Evolutionary conservation across 768 basidiomycete species (phyloP).

Genomic region (Mycena epipterygia): DNA sequence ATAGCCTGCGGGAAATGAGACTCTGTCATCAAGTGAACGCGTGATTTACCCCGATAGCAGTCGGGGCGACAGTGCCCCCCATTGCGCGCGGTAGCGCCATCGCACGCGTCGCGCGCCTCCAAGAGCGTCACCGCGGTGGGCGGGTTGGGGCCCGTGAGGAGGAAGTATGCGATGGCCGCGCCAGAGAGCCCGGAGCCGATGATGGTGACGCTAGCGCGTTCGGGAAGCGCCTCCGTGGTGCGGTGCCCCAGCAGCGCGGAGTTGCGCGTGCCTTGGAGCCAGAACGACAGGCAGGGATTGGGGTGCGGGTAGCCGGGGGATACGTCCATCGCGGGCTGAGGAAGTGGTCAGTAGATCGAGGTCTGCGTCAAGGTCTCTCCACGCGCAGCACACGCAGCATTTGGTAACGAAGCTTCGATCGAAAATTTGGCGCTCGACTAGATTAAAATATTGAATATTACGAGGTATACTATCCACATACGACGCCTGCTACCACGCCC

Average conservation of each 20-base stretch:
- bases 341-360: too few relatives aligned
- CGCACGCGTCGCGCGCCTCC: conserved; percentile 57
- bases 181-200: conserved; percentile 55
- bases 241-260: conserved; percentile 37
- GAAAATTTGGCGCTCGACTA: too few relatives aligned
- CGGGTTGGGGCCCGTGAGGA: conserved; percentile 38
- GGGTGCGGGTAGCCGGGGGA: conserved; percentile 32
- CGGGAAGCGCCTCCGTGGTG: conserved; percentile 37
- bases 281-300: conserved; percentile 48
- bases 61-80: conserved; percentile 46
- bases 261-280: conserved; percentile 44
- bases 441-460: too few relatives aligned
- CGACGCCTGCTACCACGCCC: conserved; percentile 14
- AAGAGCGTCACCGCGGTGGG: conserved; percentile 50
- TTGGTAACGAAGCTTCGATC: too few relatives aligned
- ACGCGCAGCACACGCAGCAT: too few relatives aligned
- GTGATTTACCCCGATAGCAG: conserved; percentile 33
- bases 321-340: background rate
- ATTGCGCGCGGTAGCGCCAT: conserved; percentile 46
- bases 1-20: conserved; percentile 30
- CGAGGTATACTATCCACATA: background rate
- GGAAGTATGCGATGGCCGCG: conserved; percentile 45
- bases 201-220: conserved; percentile 44
- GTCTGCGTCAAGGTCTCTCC: too few relatives aligned
- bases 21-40: background rate